A percentile compares a stretch with the other conserved stretches of the same genome.
These are phyloP conservation scores for Macrolepiota fuliginosa DNA, from an alignment of 768 basidiomycete genomes.

Conservation along the genomic window DNA sequence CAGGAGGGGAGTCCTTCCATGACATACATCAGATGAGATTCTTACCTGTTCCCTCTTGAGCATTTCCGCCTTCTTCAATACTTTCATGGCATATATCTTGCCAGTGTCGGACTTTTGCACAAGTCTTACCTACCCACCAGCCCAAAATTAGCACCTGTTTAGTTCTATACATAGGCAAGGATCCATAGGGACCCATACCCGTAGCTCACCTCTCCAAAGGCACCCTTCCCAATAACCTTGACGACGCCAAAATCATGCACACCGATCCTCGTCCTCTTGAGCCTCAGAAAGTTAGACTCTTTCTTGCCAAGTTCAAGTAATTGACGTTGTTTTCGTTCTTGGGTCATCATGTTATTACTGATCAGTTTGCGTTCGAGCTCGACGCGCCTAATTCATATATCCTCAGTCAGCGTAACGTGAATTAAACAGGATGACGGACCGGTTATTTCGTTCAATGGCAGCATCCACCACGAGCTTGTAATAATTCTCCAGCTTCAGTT, in stretches of 20 bases:
- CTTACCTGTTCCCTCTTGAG: conserved; percentile 96
- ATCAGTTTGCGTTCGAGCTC: conserved; percentile 82
- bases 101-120: conserved; percentile 97
- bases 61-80: conserved; percentile 96
- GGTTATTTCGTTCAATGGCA: conserved; percentile 89
- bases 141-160: neutral
- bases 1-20: neutral
- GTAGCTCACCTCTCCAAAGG: conserved; percentile 86
- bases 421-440: conserved; percentile 45
- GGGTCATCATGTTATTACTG: conserved; percentile 63
- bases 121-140: conserved; percentile 63
- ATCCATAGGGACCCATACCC: neutral
- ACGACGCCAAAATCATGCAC: conserved; percentile 93
- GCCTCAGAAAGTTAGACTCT: conserved; percentile 84
- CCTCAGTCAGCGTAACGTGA: neutral
- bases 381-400: conserved; percentile 60
- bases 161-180: neutral
- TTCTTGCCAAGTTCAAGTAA: conserved; percentile 81
- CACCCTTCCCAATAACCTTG: conserved; percentile 98
- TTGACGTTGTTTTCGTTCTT: conserved; percentile 85
- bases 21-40: neutral
- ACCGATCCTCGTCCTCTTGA: conserved; percentile 86
- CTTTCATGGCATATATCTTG: conserved; percentile 99
- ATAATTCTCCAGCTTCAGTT: conserved; percentile 93
- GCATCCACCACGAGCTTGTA: conserved; percentile 97